phyloP scores from a whole-genome alignment of 78 protist genomes.

The Speleostelium caveatum region DNA sequence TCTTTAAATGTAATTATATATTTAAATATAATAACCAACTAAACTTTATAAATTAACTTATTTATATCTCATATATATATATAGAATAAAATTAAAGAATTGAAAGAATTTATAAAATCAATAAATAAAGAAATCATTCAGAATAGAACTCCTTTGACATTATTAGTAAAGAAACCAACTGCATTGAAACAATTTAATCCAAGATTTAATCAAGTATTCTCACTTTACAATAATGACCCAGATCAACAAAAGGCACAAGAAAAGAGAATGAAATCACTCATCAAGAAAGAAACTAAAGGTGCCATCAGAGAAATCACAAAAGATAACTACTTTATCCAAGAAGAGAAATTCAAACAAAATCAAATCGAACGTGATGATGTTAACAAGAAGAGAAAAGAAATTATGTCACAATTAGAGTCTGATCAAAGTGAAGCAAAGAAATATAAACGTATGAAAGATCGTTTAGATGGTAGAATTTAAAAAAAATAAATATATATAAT shows the following conservation, averaged over 20 bases:
- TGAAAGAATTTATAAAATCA: neutral
- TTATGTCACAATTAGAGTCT: conserved; percentile 41
- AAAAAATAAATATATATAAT: neutral
- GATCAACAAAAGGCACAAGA: conserved; percentile 24
- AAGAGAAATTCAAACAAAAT: conserved; percentile 66
- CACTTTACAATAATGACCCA: conserved; percentile 55
- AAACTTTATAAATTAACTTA: no score
- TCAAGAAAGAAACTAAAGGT: conserved; percentile 74
- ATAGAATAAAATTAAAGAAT: neutral
- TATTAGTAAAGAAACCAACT: conserved; percentile 28
- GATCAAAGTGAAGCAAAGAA: conserved; percentile 52
- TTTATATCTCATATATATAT: no score
- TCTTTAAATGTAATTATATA: no score
- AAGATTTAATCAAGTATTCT: conserved; percentile 29
- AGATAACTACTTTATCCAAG: conserved; percentile 76
- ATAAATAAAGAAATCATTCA: neutral
- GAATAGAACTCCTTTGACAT: conserved; percentile 36
- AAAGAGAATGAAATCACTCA: conserved; percentile 22
- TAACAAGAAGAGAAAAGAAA: conserved; percentile 19
- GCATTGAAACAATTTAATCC: conserved; percentile 37
- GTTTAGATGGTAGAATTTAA: conserved; percentile 75
- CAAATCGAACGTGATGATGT: conserved; percentile 27
- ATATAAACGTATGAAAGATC: conserved; percentile 59
- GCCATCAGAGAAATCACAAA: conserved; percentile 74
- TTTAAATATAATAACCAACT: no score